Evolutionary conservation across 192 early-diverging fungal species (phyloP), one percentile per base, ranked within the genome.

Genomic region (Coemansia sp.): DNA sequence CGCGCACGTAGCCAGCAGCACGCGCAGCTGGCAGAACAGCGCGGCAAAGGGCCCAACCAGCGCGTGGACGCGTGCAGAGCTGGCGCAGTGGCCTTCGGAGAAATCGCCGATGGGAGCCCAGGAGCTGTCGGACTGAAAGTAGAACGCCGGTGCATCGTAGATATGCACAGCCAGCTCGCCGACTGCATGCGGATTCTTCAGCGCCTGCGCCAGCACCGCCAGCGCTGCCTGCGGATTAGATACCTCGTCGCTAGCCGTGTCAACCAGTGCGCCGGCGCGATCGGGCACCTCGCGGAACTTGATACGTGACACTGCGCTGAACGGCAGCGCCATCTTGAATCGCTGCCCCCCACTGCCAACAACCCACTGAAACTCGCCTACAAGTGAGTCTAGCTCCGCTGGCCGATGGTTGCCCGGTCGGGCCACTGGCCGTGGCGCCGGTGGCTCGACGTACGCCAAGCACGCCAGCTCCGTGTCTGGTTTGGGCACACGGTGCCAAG

Each of bases 331-430:
- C 78, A 81, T 75, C 56, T 81, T 81, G 73, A 75, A 81, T 32
- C 78, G 73, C 25, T 62, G n/a, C n/a, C 73, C 69, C 24, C 58
- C 24, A 63, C 65, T 75, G 64, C 78, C 56, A 50, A 81, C 72
- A 49, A 75, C 68, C 78, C 78, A 81, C 63, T 81, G 78, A 60
- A 81, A 81, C 31, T 81, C 78, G 30, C 78, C 78, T 1, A 75
- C 69, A 44, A 81, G 69, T 51, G 69, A 71, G 54, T 75, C 78
- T n/a, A 81, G 73, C 60, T 81, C 78, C 5, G 78, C 69, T 21
- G 78, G 73, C 8, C 78, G 66, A 27, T 81, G 78, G 49, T 66
- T 81, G n/a, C 78, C 78, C 9, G 78, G 78, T 1, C 78, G 78
- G 73, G 71, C 68, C 26, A 81, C 78, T 5, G 78, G 78, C 57